A percentile compares a stretch with the other conserved stretches of the same genome.
These are phyloP conservation scores for Colletotrichum agaves DNA, from an alignment of 2,329 filamentous ascomycete genomes.

Conservation along the genomic window DNA sequence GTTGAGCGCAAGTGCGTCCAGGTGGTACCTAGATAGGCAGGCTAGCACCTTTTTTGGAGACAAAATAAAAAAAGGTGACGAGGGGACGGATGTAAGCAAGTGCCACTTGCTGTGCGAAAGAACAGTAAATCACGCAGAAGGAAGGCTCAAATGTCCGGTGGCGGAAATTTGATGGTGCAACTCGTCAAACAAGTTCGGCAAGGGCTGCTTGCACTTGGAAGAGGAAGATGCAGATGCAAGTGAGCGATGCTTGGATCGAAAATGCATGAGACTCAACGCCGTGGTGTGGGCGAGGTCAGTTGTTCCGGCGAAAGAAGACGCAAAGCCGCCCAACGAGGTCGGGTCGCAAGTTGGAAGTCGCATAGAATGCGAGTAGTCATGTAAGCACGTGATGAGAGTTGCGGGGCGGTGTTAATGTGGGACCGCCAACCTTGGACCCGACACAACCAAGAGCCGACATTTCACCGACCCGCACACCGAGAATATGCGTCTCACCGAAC, in stretches of 20 bases:
- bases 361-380: background rate
- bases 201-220: constrained; percentile 23
- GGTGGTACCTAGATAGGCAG: background rate
- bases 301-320: constrained; percentile 1
- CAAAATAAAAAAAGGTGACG: constrained; percentile 10
- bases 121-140: constrained; percentile 28
- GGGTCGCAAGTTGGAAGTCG: constrained; percentile 24
- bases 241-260: constrained; percentile 21
- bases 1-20: constrained; percentile 6
- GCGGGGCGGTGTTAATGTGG: background rate
- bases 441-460: background rate
- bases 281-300: constrained; percentile 3
- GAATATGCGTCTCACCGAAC: background rate
- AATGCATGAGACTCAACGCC: constrained; percentile 9
- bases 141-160: constrained; percentile 20
- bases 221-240: constrained; percentile 13
- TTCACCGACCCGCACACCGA: background rate
- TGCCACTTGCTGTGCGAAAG: constrained; percentile 23
- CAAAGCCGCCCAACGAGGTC: constrained; percentile 25
- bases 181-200: constrained; percentile 27
- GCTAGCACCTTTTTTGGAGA: constrained; percentile 1
- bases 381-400: constrained; percentile 26
- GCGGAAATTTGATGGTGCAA: constrained; percentile 22
- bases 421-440: too few relatives aligned
- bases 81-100: constrained; percentile 28